Evolutionary conservation across 2,329 filamentous ascomycete species (phyloP).

Genomic region (Colletotrichum simmondsii): DNA sequence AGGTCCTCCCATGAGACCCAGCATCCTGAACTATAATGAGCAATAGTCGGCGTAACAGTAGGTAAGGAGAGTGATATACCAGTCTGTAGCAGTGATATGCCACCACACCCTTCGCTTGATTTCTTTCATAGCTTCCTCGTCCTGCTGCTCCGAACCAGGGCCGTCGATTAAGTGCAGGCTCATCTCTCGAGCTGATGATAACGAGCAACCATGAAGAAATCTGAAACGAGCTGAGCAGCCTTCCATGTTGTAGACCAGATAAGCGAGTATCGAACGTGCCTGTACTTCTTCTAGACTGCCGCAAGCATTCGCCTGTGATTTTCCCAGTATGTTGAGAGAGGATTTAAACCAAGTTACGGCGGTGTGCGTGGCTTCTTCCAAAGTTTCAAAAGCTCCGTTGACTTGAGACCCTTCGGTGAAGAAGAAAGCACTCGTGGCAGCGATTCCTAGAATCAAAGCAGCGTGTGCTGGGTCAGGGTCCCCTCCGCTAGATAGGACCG

Average conservation of each 20-base stretch:
- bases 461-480: slow-evolving; percentile 36
- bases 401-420: slow-evolving; percentile 31
- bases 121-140: slow-evolving; percentile 44
- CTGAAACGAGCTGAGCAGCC: slow-evolving; percentile 47
- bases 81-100: slow-evolving; percentile 54
- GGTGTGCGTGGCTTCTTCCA: slow-evolving; percentile 11
- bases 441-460: slow-evolving; percentile 42
- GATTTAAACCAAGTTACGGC: slow-evolving; percentile 45
- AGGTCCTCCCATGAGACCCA: slow-evolving; percentile 48
- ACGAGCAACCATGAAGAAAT: slow-evolving; percentile 40
- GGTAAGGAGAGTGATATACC: slow-evolving; percentile 40
- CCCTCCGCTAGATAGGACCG: slow-evolving; percentile 22
- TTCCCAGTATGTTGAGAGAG: slow-evolving; percentile 48
- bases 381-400: background rate
- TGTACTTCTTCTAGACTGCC: slow-evolving; percentile 49
- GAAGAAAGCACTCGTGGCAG: slow-evolving; percentile 43
- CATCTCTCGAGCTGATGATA: slow-evolving; percentile 42
- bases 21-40: slow-evolving; percentile 41
- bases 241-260: slow-evolving; percentile 51
- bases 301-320: slow-evolving; percentile 42
- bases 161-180: slow-evolving; percentile 52
- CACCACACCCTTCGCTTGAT: slow-evolving; percentile 56
- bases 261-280: slow-evolving; percentile 49
- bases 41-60: background rate
- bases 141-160: slow-evolving; percentile 37